Base-by-base conservation (phyloP, 768 basidiomycete genomes). In the Termitomyces sp. region DNA sequence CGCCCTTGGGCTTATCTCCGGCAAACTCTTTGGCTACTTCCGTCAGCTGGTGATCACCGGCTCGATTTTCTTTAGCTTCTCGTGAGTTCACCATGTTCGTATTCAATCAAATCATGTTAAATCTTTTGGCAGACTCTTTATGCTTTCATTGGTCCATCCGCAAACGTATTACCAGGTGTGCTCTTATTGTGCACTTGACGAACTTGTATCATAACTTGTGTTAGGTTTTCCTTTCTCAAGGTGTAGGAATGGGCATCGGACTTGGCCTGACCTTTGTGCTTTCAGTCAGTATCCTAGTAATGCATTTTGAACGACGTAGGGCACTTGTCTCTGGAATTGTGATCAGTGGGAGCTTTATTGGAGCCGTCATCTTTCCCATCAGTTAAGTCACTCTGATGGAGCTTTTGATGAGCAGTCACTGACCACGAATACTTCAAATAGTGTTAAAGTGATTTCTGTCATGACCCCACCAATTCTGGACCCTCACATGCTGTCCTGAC, bases 321-420 rank as follows among this genome's bases (percentile, higher is more conserved):
- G 64, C 75, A 3, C 58, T 76, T 4, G 76, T 77, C 6, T 75
- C 78, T 60, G 77, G 79, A 9, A 62, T 82, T 42, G 71, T 70
- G 22, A 65, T 73, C 1, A 70, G 71, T 35, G 77, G 79, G 35
- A 66, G 48, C 32, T 60, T 59, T 2, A 48, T 59, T 28, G 74
- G 74, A 19, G 72, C 69, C 5, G 62, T 71, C 32, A 53, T 72
- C 15, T 71, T 72, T 49, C 72, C 73, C 59, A 64, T 65, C 59
- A 59, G 68, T 74, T 37, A 5, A 48, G 41, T 53, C 42, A 21
- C 28, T 12, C n/a, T n/a, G 11, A 19, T 15, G 22, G 21, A 50
- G 38, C 4, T 19, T 9, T 26, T 49, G 14, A 37, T 11, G 14
- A 34, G 14, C 17, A 38, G n/a, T 37, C 3, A n/a, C 37, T 28